Evolutionary conservation across 2,329 filamentous ascomycete genomes (phyloP), one percentile per base, ranked within the genome.

Genomic region (Microcera coccophila): DNA sequence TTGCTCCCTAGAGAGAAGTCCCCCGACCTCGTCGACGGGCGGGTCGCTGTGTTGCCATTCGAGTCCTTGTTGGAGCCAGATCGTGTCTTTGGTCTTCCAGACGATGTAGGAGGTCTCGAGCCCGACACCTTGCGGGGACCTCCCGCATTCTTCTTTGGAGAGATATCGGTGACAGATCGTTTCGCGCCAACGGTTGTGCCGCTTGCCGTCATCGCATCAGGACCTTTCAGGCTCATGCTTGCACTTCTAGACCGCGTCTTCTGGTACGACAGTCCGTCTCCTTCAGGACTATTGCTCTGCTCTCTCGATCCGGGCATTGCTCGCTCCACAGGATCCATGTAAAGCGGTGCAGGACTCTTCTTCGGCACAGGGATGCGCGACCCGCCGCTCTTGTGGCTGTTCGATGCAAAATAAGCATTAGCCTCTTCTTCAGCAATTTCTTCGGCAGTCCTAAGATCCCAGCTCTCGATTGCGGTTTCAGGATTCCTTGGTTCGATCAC

Each of bases 281-380:
- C 79, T 37, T 84, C 80, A 19, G 68, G 67, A 19, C 66, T 66
- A 47, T 75, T 58, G 41, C 76, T 79, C 54, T 74, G 72, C 52
- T 76, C 79, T 42, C 90, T 79, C 41, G 76, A 69, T 34, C 84
- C 71, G 17, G 81, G 82, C 18, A 79, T 82, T 55, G 89, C 85
- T 50, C 90, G 80, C 52, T 91, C 90, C 35, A 88, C 72, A 50
- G 84, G 80, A 38, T 85, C 80, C 39, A 78, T 65, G 2, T 87
- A 79, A 45, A 94, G 83, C 10, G 90, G 89, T 16, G 81, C 77
- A 2, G 87, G 85, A 61, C 88, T 95, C 12, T 78, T 72, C 57
- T 88, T 90, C 21, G 89, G 82, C 28, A 97, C 76, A 1, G 93
- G 93, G 61, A 98, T 96, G 41, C 88, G 82, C 34, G 91, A 95